These are phyloP conservation scores for Kuraishia hungarica DNA, from an alignment of 805 yeast genomes.

Conservation along the genomic window DNA sequence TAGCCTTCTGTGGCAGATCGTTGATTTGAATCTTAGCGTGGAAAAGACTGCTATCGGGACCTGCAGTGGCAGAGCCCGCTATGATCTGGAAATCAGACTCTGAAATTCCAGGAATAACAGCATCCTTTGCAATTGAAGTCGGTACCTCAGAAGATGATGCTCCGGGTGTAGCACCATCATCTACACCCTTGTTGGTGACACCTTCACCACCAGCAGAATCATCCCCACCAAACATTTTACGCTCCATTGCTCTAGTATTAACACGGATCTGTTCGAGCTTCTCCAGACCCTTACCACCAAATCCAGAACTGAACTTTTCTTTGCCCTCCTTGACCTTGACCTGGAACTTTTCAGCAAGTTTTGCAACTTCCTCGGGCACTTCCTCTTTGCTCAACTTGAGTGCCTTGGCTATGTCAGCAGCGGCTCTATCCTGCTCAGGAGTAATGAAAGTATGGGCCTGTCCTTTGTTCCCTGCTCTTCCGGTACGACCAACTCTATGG, in stretches of 20 bases:
- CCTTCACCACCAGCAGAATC: conserved; percentile 14
- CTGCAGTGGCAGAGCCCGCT: conserved; percentile 35
- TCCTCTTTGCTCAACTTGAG: conserved; percentile 46
- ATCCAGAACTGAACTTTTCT: conserved; percentile 60
- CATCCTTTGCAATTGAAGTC: conserved; percentile 8
- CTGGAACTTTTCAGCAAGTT: conserved; percentile 47
- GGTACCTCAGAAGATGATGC: conserved; percentile 18
- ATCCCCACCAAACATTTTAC: conserved; percentile 38
- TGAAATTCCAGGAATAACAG: conserved; percentile 6
- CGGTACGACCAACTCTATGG: conserved; percentile 94
- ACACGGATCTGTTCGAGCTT: conserved; percentile 59
- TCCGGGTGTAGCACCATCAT: conserved; percentile 15
- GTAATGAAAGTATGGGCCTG: conserved; percentile 62
- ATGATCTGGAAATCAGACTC: conserved; percentile 37
- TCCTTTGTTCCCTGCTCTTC: conserved; percentile 81
- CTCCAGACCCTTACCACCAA: conserved; percentile 89
- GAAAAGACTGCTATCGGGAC: conserved; percentile 38
- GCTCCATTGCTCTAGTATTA: conserved; percentile 38
- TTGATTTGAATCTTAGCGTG: conserved; percentile 71
- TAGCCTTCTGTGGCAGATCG: conserved; percentile 72
- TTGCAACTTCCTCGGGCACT: conserved; percentile 40
- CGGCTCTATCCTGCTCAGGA: conserved; percentile 50
- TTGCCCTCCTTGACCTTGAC: conserved; percentile 60
- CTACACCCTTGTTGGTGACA: conserved; percentile 7
- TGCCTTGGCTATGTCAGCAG: conserved; percentile 64